Base-by-base conservation (phyloP, 2,329 filamentous ascomycete species). In the Botryotinia globosa region DNA sequence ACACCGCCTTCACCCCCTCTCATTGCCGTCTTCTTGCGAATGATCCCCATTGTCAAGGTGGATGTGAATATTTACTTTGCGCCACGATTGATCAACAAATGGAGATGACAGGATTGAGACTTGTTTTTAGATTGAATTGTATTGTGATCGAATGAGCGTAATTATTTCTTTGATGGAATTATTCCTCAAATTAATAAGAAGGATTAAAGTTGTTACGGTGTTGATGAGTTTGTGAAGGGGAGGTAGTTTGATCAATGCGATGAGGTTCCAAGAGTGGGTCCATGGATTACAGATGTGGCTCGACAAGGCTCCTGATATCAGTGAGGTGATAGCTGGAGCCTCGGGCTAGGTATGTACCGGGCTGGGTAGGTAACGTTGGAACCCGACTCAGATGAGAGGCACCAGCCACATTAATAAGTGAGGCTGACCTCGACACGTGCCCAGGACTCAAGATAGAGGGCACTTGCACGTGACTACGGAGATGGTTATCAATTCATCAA, bases 1-100 rank as follows among this genome's bases (percentile, higher is more conserved):
- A 94, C 92, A 75, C 93, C 93, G 65, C 92, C 94, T 81, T 98
- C 94, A 69, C 92, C 94, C 75, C 93, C 93, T 80, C 93, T 88
- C 72, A 91, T 90, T 77, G 92, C 92, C 74, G 93, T 96, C 85
- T 98, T 98, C 87, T 98, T 98, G 81, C 94, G 92, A 82, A 98
- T 97, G 80, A 97, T 92, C 78, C 94, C 94, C 95, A 98, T 98
- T 14, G 68, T 67, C 39, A 39, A 61, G 71, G 37, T 71, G 34
- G 64, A 58, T 42, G 64, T 63, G 8, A 32, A 18, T 20, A 29
- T 51, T 42, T 39, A 42, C 63, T 67, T 67, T 68, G 70, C 62
- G 70, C 70, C 70, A 68, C 20, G 25, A 39, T 25, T 67, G 58
- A 71, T 10, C 29, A 65, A 71, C 25, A 29, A 44, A 42, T 20